phyloP scores from a whole-genome alignment of 352 stramenopile genomes.

The Phytophthora boehmeriae region DNA sequence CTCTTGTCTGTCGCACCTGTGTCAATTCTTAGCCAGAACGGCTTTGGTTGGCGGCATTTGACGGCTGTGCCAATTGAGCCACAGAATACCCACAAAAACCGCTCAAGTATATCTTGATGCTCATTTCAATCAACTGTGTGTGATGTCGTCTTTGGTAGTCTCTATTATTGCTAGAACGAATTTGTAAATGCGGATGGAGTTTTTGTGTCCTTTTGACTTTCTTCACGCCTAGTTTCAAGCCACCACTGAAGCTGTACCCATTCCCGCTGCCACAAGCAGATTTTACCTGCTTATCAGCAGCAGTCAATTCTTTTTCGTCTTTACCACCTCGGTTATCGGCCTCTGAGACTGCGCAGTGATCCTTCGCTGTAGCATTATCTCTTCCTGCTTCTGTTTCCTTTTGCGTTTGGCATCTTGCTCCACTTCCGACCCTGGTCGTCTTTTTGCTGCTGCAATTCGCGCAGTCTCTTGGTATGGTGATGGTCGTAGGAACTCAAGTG shows the following conservation, averaged over 20 bases:
- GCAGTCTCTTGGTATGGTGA: conserved; percentile 65
- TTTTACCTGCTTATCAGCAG: conserved; percentile 3
- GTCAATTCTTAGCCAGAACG: no score
- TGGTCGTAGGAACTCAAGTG: conserved; percentile 81
- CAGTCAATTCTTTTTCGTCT: background rate
- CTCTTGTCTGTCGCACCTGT: no score
- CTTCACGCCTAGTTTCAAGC: conserved; percentile 29
- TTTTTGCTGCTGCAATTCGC: conserved; percentile 44
- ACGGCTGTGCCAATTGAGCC: no score
- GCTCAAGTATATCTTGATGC: no score
- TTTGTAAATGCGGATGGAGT: conserved; percentile 19
- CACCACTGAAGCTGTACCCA: conserved; percentile 41
- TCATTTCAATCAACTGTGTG: no score
- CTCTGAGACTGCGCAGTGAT: conserved; percentile 26
- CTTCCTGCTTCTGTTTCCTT: conserved; percentile 46
- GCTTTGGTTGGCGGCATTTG: no score
- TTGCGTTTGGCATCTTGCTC: conserved; percentile 37
- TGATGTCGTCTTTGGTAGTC: background rate
- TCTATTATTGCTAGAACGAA: conserved; percentile 14
- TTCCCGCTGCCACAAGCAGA: conserved; percentile 12
- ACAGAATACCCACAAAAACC: no score
- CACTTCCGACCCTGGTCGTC: conserved; percentile 4
- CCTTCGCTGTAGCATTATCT: conserved; percentile 39
- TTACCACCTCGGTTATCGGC: background rate
- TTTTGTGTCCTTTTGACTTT: conserved; percentile 29